A percentile compares a stretch with the other conserved stretches of the same genome.
Evolutionary conservation across 2,329 filamentous ascomycete genomes (phyloP).

Genomic region (Lasiodiplodia sp.): DNA sequence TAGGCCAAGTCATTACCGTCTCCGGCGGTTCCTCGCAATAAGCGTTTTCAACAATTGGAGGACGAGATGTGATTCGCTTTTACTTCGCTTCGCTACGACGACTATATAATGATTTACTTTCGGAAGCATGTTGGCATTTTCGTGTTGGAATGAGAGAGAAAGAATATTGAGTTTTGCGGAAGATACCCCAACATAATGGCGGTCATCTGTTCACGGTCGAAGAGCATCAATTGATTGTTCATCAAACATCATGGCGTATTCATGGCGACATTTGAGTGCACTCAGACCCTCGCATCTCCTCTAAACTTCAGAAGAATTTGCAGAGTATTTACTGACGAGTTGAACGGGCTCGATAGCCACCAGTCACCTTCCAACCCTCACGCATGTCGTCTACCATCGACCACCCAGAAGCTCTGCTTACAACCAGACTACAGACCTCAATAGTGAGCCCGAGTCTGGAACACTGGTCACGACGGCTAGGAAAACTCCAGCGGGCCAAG

Average conservation of each 20-base stretch:
- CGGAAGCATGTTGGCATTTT: not conserved
- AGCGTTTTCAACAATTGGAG: not conserved
- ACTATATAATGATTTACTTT: not conserved
- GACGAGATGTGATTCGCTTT: not conserved
- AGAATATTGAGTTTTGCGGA: not conserved
- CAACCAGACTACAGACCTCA: no score
- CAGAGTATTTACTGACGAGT: not conserved
- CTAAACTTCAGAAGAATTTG: not conserved
- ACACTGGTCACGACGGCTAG: no score
- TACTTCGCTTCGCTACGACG: not conserved
- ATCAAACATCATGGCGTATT: not conserved
- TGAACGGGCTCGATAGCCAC: not conserved
- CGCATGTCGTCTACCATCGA: not conserved
- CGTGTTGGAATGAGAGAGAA: not conserved
- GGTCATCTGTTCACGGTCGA: not conserved
- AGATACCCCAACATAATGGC: slow-evolving; percentile 5
- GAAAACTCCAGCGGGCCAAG: no score
- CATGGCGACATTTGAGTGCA: not conserved
- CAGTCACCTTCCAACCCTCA: no score
- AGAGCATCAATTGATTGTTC: not conserved
- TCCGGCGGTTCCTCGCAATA: slow-evolving; percentile 51
- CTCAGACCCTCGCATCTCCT: not conserved
- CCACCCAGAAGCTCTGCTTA: no score
- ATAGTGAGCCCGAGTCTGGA: no score
- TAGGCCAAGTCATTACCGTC: slow-evolving; percentile 50